Evolutionary conservation across 2,329 filamentous ascomycete genomes (phyloP).

Genomic region (Pseudogymnoascus sp.): DNA sequence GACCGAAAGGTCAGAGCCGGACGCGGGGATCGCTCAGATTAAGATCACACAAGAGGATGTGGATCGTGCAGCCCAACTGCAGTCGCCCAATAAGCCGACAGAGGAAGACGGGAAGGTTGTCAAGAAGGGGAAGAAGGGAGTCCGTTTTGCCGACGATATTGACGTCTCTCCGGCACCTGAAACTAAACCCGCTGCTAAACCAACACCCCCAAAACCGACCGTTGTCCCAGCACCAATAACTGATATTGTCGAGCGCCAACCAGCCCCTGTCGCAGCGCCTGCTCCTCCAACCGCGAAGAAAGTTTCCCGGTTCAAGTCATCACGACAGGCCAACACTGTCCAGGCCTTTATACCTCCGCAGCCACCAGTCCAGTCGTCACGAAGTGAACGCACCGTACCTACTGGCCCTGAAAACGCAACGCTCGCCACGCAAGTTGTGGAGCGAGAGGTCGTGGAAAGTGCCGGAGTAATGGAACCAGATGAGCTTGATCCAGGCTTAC

Average conservation of each 20-base stretch:
- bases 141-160: constrained; percentile 69
- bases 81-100: constrained; percentile 26
- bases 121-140: constrained; percentile 50
- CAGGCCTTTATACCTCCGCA: constrained; percentile 20
- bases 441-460: constrained; percentile 37
- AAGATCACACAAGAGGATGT: constrained; percentile 33
- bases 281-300: constrained; percentile 26
- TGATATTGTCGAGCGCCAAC: constrained; percentile 36
- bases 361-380: constrained; percentile 15
- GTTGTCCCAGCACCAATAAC: constrained; percentile 33
- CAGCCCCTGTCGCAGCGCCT: constrained; percentile 14
- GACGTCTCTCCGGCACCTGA: constrained; percentile 53
- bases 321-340: constrained; percentile 20
- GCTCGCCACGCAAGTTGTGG: constrained; percentile 52
- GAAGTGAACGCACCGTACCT: constrained; percentile 17
- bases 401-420: constrained; percentile 37
- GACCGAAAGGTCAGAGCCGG: constrained; percentile 26
- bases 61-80: background rate
- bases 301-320: constrained; percentile 36
- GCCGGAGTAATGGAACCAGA: constrained; percentile 41
- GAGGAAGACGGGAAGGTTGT: constrained; percentile 17
- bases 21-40: constrained; percentile 51
- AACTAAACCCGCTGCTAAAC: constrained; percentile 21
- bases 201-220: constrained; percentile 11
- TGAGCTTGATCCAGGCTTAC: constrained; percentile 63